These are phyloP conservation scores for Metschnikowia shivogae DNA, from an alignment of 805 yeast species.

Conservation along the genomic window DNA sequence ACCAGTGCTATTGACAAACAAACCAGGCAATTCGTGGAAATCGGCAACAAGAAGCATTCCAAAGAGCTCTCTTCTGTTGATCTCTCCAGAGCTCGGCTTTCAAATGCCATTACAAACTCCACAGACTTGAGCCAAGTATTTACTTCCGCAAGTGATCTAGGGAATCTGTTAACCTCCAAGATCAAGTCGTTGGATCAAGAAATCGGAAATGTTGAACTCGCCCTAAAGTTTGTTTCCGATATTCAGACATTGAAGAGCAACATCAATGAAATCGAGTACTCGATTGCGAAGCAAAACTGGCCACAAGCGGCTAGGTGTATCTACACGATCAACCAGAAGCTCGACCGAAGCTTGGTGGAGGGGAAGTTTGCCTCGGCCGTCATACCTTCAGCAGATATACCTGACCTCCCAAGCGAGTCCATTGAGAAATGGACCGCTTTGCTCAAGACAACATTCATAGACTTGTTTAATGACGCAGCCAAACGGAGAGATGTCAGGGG, in stretches of 20 bases:
- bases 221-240: constrained; percentile 60
- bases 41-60: constrained; percentile 29
- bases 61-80: constrained; percentile 49
- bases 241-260: constrained; percentile 64
- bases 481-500: constrained; percentile 57
- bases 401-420: constrained; percentile 65
- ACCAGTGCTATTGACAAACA: constrained; percentile 24
- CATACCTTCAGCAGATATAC: constrained; percentile 83
- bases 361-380: constrained; percentile 74
- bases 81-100: constrained; percentile 57
- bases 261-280: constrained; percentile 60
- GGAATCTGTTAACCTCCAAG: constrained; percentile 62
- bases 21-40: constrained; percentile 22
- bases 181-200: constrained; percentile 71
- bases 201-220: constrained; percentile 55
- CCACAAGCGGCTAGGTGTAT: constrained; percentile 73
- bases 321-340: constrained; percentile 28
- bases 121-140: constrained; percentile 52
- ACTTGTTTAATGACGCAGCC: constrained; percentile 71
- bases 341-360: constrained; percentile 50
- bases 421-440: constrained; percentile 56
- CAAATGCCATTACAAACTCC: constrained; percentile 55
- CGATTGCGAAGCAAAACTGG: constrained; percentile 70
- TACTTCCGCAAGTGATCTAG: constrained; percentile 58
- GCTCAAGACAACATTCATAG: constrained; percentile 52